Conservation (phyloP, 257 asterid species). For the Scutellaria baicalensis region DNA sequence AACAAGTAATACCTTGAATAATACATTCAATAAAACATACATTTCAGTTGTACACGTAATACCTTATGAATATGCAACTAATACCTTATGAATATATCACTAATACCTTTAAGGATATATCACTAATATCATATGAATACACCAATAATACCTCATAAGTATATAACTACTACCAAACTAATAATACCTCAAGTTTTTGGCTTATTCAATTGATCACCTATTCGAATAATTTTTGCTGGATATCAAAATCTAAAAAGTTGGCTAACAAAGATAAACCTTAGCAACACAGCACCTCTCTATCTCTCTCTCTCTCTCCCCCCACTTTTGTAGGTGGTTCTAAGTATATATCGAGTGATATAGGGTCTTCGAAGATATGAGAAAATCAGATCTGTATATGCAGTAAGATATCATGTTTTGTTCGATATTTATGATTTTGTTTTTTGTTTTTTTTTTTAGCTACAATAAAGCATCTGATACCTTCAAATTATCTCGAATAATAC, state of each 20-base stretch:
- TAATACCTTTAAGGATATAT: too few species aligned
- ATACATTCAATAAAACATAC: too few species aligned
- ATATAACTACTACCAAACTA: too few species aligned
- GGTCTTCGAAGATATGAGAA: background rate
- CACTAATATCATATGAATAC: too few species aligned
- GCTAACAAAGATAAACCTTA: slow-evolving; percentile 11
- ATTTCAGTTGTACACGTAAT: too few species aligned
- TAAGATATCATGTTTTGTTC: background rate
- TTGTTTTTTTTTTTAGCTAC: background rate
- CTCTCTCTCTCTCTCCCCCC: background rate
- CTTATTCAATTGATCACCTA: too few species aligned
- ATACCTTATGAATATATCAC: too few species aligned
- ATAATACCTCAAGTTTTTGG: too few species aligned
- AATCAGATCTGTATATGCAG: background rate
- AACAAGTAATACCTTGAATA: too few species aligned
- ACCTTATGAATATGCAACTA: too few species aligned
- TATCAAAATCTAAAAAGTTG: background rate
- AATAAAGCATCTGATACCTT: background rate
- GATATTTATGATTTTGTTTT: background rate
- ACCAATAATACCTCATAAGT: too few species aligned
- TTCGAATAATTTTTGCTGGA: background rate
- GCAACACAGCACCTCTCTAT: background rate
- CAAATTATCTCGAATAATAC: background rate
- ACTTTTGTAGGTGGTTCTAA: background rate
- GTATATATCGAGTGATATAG: background rate